These are phyloP conservation scores for Turritis glabra DNA, from an alignment of 345 rosid genomes.

Conservation along the genomic window DNA sequence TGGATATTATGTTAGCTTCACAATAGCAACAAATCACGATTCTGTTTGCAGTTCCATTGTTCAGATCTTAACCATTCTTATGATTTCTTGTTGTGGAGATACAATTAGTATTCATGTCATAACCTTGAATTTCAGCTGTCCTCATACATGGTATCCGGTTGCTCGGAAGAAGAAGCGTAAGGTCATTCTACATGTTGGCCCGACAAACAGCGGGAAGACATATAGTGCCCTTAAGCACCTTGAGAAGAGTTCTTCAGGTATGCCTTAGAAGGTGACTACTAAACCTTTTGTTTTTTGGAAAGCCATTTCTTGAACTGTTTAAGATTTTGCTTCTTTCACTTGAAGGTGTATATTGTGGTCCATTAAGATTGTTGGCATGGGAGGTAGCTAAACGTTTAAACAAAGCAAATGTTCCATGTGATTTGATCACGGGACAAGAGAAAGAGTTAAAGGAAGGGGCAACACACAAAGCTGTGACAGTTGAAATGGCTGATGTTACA, in stretches of 20 bases:
- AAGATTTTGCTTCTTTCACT: constrained; percentile 18
- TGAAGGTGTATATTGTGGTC: constrained; percentile 94
- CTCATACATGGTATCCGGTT: constrained; percentile 84
- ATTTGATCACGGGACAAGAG: constrained; percentile 92
- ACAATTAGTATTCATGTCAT: constrained; percentile 14
- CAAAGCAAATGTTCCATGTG: constrained; percentile 84
- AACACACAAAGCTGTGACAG: constrained; percentile 86
- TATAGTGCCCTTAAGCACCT: constrained; percentile 75
- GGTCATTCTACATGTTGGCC: constrained; percentile 86
- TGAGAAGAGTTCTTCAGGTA: constrained; percentile 80
- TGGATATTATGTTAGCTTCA: not conserved
- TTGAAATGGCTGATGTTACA: constrained; percentile 89
- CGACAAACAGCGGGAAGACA: constrained; percentile 95
- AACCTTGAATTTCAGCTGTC: constrained; percentile 51
- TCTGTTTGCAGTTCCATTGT: constrained; percentile 4
- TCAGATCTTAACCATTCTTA: not conserved
- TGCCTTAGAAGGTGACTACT: constrained; percentile 15
- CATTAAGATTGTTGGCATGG: constrained; percentile 94
- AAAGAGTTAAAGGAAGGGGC: constrained; percentile 86
- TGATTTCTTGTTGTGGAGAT: not conserved
- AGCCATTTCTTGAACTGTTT: not conserved
- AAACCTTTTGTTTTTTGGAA: not conserved
- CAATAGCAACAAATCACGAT: not conserved
- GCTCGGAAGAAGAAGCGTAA: constrained; percentile 83
- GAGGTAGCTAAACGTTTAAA: constrained; percentile 88